These are phyloP conservation scores for Acrocalymma vagum DNA, from an alignment of 2,329 filamentous ascomycete genomes.

Conservation along the genomic window DNA sequence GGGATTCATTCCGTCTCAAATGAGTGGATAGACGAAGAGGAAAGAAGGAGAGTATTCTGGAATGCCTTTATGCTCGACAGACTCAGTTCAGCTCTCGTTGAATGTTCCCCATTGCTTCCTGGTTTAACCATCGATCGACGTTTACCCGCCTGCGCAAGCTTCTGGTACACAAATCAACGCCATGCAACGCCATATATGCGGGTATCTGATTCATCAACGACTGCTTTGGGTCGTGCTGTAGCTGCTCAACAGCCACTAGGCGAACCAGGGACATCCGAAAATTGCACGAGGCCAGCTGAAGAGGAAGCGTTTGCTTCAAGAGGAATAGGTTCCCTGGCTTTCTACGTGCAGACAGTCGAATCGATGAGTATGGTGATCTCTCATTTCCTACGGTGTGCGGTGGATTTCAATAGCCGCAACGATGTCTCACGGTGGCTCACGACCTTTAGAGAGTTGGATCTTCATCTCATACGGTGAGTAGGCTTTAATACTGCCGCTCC, in stretches of 20 bases:
- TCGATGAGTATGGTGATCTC: slow-evolving; percentile 1
- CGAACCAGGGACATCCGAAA: too few relatives aligned
- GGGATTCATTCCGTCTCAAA: not conserved
- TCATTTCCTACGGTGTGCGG: not conserved
- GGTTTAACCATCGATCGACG: not conserved
- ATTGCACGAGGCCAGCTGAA: too few relatives aligned
- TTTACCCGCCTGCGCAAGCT: slow-evolving; percentile 7
- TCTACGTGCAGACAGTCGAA: slow-evolving; percentile 8
- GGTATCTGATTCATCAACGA: not conserved
- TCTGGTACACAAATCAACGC: slow-evolving; percentile 9
- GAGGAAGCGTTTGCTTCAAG: too few relatives aligned
- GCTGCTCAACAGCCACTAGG: too few relatives aligned
- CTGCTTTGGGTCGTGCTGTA: too few relatives aligned
- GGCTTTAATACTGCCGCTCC: not conserved
- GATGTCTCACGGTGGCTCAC: slow-evolving; percentile 3
- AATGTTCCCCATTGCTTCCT: not conserved
- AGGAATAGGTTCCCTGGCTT: slow-evolving; percentile 6
- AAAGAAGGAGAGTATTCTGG: slow-evolving; percentile 2
- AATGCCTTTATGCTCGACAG: slow-evolving; percentile 6
- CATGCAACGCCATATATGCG: slow-evolving; percentile 3
- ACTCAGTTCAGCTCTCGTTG: not conserved
- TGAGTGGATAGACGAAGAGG: slow-evolving; percentile 3
- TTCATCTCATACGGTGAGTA: slow-evolving; percentile 2
- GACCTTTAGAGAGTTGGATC: slow-evolving; percentile 4
- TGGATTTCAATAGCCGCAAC: not conserved